Base-by-base conservation (phyloP, 2,329 filamentous ascomycete species). In the Penicillium sp. region DNA sequence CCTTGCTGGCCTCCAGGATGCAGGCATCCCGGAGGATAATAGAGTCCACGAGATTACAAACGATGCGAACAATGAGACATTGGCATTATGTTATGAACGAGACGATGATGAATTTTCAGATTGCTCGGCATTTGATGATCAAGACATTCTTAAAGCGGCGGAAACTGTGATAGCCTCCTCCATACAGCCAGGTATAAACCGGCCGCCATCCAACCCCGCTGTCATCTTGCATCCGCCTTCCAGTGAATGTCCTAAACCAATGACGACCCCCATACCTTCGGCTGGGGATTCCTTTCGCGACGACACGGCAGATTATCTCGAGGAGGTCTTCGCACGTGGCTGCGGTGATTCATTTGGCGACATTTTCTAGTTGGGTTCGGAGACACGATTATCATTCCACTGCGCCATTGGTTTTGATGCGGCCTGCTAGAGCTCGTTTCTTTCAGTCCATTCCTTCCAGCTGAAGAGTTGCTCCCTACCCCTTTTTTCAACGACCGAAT, bases 51-150 rank as follows among this genome's bases (percentile, higher is more conserved):
- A 34, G 7, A 20, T 30, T 17, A 34, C 20, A 21, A 26, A 46
- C 5, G 17, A 52, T 9, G 26, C 24, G 9, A 47, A 18, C 26
- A 32, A 48, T 36, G 43, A 39, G 17, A 41, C 33, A 6, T 18
- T 49, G 10, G 43, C 30, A 8, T 21, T 47, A n/a, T 39, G 42
- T 40, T 29, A 32, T 8, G 41, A 10, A 6, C 52, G 54, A 4
- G 61, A 69, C 10, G 61, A 65, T 3, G 66, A 68, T 34, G 65
- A 68, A 37, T 70, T 70, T 49, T 69, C 66, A 3, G 67, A 69
- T 27, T 70, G 67, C 40, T 70, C 68, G 3, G 63, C 57, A 33
- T 70, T 70, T 40, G 51, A 68, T 44, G 61, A 69, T 21, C 64
- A 62, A 48, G 62, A 69, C 7, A 51, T 68, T 32, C 51, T 69